Base-by-base conservation (phyloP, 306 rosid genomes). In the Quercus parvula region DNA sequence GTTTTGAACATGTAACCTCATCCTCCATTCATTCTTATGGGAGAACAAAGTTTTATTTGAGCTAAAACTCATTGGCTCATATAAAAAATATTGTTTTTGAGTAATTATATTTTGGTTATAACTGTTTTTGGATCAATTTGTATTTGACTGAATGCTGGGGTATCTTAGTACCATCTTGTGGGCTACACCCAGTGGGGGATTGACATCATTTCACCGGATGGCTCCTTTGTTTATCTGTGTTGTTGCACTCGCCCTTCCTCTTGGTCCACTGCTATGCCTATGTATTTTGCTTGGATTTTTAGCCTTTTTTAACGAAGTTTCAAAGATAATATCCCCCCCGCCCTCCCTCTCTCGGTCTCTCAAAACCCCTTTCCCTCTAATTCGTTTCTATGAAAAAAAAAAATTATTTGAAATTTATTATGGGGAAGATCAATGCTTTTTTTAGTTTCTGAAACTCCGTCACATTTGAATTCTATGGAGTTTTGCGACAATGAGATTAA, bases 401-500 rank as follows among this genome's bases (percentile, higher is more conserved):
- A 14, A 9, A 2, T 15, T 64, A 31, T 64, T 28, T 22, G 25
- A 5, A 22, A 61, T 24, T 61, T 31, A 15, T 30, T 17, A 66
- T 15, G 46, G 22, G 5, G 38, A 30, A 35, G 18, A 35, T 68
- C 17, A 35, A 35, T 9, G 52, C 25, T 35, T 35, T 33, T n/a
- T n/a, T 19, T 68, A 33, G 24, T 8, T n/a, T 68, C 24, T 35
- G 72, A 3, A 19, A 61, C 67, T 24, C 2, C 63, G 20, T 62
- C 33, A 67, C 15, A 27, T 2, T 30, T 74, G 38, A 76, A 25
- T 76, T 71, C 22, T 3, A 74, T 75, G 58, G 58, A 46, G n/a
- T 51, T 66, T 66, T 38, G 4, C 12, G 18, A 15, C 18, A 38
- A 69, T 82, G 75, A 72, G n/a, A 75, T 79, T 77, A 73, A 63